These are phyloP conservation scores for Hemisphaericaspora lyxosophila DNA, from an alignment of 1,139 yeast genomes.

Conservation along the genomic window DNA sequence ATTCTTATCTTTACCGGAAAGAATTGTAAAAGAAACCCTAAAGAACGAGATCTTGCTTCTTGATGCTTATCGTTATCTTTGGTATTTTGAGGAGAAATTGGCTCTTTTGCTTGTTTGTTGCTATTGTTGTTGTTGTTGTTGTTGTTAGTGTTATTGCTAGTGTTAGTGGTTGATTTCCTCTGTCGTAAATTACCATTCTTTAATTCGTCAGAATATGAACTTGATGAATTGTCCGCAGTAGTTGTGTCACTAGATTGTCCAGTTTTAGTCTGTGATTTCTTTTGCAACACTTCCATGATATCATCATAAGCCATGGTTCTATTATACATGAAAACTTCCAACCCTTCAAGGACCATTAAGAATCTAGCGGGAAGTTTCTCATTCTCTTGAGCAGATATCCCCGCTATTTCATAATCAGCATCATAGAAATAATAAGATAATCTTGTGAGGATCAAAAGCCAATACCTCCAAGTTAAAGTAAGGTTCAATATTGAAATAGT, in stretches of 20 bases:
- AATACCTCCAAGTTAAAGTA: slow-evolving; percentile 85
- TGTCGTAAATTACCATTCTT: slow-evolving; percentile 10
- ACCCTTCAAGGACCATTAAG: slow-evolving; percentile 63
- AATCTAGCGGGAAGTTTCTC: slow-evolving; percentile 60
- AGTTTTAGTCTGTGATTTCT: slow-evolving; percentile 7
- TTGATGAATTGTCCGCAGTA: slow-evolving; percentile 4
- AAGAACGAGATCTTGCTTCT: slow-evolving; percentile 3
- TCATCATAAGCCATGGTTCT: slow-evolving; percentile 74
- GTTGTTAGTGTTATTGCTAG: not conserved
- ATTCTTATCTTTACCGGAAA: slow-evolving; percentile 61
- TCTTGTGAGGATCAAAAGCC: slow-evolving; percentile 61
- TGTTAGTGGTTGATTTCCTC: slow-evolving; percentile 10
- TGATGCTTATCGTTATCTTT: not conserved
- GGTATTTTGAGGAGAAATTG: not conserved
- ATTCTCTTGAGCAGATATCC: slow-evolving; percentile 28
- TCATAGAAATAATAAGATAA: slow-evolving; percentile 38
- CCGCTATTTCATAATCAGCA: slow-evolving; percentile 16
- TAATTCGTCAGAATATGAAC: slow-evolving; percentile 10
- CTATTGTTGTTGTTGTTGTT: slow-evolving; percentile 5
- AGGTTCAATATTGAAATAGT: slow-evolving; percentile 70
- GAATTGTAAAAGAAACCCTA: slow-evolving; percentile 33
- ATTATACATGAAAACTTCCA: slow-evolving; percentile 81
- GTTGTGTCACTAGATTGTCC: slow-evolving; percentile 13
- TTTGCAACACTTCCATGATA: slow-evolving; percentile 46
- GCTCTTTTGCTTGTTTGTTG: not conserved